These are phyloP conservation scores for Rhynchospora pubera DNA, from an alignment of 176 grass and related monocot species.

Conservation along the genomic window DNA sequence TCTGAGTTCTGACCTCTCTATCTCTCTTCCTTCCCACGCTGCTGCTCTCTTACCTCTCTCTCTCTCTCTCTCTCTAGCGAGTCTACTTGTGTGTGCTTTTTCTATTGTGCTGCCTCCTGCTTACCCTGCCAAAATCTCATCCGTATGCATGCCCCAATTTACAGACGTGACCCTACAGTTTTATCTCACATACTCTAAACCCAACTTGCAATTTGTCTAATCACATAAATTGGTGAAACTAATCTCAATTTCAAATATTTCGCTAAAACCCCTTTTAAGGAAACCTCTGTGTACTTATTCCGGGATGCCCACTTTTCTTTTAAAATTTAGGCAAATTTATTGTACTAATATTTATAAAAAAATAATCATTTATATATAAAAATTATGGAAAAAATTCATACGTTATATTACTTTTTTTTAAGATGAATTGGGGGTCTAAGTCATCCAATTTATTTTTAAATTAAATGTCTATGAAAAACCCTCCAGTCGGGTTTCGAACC, in stretches of 20 bases:
- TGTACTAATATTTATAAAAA: too few species aligned
- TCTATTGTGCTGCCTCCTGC: conserved; percentile 22
- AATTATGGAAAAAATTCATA: too few species aligned
- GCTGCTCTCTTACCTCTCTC: background rate
- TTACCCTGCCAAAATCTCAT: conserved; percentile 22
- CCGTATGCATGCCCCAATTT: background rate
- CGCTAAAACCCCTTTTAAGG: background rate
- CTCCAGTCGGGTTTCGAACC: too few species aligned
- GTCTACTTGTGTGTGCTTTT: background rate
- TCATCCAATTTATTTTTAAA: too few species aligned
- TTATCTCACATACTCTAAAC: background rate
- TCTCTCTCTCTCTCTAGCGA: background rate
- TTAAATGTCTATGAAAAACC: too few species aligned
- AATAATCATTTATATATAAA: too few species aligned
- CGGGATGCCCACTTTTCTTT: background rate
- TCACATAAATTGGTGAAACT: background rate
- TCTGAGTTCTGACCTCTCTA: conserved; percentile 4
- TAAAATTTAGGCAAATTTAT: background rate
- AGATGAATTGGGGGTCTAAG: too few species aligned
- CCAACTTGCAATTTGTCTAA: conserved; percentile 1
- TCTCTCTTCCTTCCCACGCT: conserved; percentile 13
- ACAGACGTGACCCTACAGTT: conserved; percentile 3
- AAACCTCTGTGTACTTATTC: background rate
- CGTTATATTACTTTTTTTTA: too few species aligned
- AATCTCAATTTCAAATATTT: background rate